Base-by-base conservation (phyloP, 768 basidiomycete species). In the Auricularia auricula-judae region DNA sequence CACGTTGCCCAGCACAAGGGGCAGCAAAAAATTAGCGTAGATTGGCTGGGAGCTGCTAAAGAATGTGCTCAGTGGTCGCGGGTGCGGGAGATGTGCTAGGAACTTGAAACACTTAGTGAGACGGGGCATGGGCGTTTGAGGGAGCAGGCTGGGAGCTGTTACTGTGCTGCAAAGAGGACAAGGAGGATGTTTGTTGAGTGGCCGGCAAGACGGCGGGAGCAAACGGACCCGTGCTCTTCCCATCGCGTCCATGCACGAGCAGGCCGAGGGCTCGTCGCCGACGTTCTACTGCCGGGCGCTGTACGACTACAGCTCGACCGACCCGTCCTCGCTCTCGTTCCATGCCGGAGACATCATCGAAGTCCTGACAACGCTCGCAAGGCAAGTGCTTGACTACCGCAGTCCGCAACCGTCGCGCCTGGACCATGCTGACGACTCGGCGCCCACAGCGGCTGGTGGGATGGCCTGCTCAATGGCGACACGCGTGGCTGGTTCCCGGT, bases 401-500 rank as follows among this genome's bases (percentile, higher is more conserved):
- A 86, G 70, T 42, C 85, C 97, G 64, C 89, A 91, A 42, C 91
- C 91, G 3, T 7, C n/a, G 11, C 56, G 34, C 56, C 56, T 7
- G 8, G 21, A 10, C 34, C 29, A 1, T 59, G 56, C 18, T 51
- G 5, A 51, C 47, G 4, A 18, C 47, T 4, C 56, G 23, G 14
- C 23, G 14, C 56, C 8, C 23, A 59, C 23, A 59, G 56, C 34
- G 96, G 96, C 16, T 99, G 96, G 96, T 98, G 95, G 97, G 96
- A 99, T 73, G 96, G 96, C 3, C 78, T 97, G 65, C 81, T 97
- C 23, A 85, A 87, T 60, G 56, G 56, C 56, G 89, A 92, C 63
- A 87, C 90, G 73, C 85, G 96, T 62, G 96, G 96, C 65, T 96
- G 93, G 93, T 96, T 99, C 75, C 96, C 56, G 23, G 56, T 59